Base-by-base conservation (phyloP, 164 flowering plant genomes). In the Magnolia changhungtana region DNA sequence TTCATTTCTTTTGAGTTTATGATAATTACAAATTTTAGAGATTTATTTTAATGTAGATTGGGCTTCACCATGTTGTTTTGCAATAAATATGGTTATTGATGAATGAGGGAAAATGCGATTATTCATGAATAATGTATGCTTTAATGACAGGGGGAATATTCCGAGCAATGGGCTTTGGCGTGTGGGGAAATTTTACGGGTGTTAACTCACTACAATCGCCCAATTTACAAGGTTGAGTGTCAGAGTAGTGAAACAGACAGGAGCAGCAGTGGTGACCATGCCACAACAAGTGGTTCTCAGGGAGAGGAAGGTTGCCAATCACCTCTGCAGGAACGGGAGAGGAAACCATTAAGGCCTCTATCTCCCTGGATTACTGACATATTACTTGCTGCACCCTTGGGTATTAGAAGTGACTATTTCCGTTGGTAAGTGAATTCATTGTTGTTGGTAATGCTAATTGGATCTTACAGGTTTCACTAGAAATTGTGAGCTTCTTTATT, bases 361-460 rank as follows among this genome's bases (percentile, higher is more conserved):
- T 91, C 99, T 77, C 96, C 96, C 29, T 95, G 99, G 99, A 92
- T 95, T 69, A 91, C 97, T 74, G 99, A 95, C 82, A 91, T 95
- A 81, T 85, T 95, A 83, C 95, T 95, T 81, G 95, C 95, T 64
- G 98, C 99, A 66, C 99, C 99, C 27, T 82, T 95, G 71, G 97
- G 94, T 70, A 91, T 95, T 72, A 87, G 92, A 83, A 95, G 98
- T 82, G 98, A 93, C 75, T 95, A 95, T 81, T 95, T 95, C 64
- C 92, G 99, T 2, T 95, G 99, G 99, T 90, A 73, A 77, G 89
- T 84, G 66, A 70, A 72, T 75, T 49, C 10, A 50, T 59, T 67
- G 3, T 64, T 9, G 1, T 59, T 24, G 29, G 11, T 3, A 23
- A 1, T 29, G 50, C 45, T 37, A 37, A 37, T 50, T 55, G 45